Evolutionary conservation across 1,284 basidiomycete genomes (phyloP).

Genomic region (Cryptococcus depauperatus): DNA sequence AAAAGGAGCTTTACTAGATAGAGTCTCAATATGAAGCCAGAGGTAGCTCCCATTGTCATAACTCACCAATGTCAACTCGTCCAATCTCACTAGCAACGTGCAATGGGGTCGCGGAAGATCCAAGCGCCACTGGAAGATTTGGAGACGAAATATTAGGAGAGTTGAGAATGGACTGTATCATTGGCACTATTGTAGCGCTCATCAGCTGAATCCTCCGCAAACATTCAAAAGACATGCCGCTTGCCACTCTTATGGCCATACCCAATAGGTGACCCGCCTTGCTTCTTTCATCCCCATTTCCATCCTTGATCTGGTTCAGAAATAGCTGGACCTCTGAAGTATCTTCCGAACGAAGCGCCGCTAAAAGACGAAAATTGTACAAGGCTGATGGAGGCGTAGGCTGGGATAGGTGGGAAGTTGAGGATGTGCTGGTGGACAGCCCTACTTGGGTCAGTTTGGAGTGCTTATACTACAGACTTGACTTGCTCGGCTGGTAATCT

Average conservation of each 20-base stretch:
- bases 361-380: conserved; percentile 68
- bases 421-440: neutral
- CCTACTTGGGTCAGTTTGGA: no score
- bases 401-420: conserved; percentile 1
- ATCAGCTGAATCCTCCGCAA: neutral
- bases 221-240: conserved; percentile 21
- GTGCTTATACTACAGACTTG: no score
- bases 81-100: conserved; percentile 80
- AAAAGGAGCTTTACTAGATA: conserved; percentile 57
- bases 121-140: conserved; percentile 51
- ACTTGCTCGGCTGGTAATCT: no score
- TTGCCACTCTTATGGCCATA: conserved; percentile 75
- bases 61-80: conserved; percentile 59
- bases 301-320: conserved; percentile 58
- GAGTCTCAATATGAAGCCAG: conserved; percentile 7
- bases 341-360: conserved; percentile 69
- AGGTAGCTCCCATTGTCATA: neutral
- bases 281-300: conserved; percentile 20
- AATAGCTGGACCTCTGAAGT: conserved; percentile 72
- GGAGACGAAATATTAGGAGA: conserved; percentile 59
- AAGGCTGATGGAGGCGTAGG: conserved; percentile 47
- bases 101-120: conserved; percentile 68
- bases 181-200: conserved; percentile 25
- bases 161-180: conserved; percentile 59
- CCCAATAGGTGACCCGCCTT: conserved; percentile 66